Base-by-base conservation (phyloP, 2,329 filamentous ascomycete species). In the Ophiocordyceps australis region DNA sequence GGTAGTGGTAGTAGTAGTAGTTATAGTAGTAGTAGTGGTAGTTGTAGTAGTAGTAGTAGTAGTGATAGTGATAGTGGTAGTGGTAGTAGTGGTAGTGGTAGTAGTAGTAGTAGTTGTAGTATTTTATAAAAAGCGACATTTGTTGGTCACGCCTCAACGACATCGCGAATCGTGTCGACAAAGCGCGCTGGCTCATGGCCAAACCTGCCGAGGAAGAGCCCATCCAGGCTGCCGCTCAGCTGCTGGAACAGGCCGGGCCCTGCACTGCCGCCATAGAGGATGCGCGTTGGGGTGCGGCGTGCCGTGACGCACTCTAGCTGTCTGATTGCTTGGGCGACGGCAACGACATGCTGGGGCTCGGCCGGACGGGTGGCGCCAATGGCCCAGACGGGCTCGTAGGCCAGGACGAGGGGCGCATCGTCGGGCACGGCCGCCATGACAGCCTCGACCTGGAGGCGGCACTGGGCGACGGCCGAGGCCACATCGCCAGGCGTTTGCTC, bases 321-420 rank as follows among this genome's bases (percentile, higher is more conserved):
- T 28, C 74, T 60, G 25, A 85, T 59, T 12, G 66, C 67, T 38
- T 62, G 61, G 11, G 77, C 72, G 3, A 89, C 78, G 20, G 58
- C 63, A 4, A 74, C 62, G 1, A 91, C 76, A 42, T 91, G 74
- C 32, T 74, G 71, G 12, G 73, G 65, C 7, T 62, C 62, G 0
- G 81, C 81, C 3, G 81, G 80, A 39, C 74, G 57, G 2, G 63
- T 55, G 8, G 79, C 73, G 1, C 81, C 81, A 47, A 89, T 91
- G 1, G 81, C 81, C 81, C 81, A 91, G 2, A 89, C 79, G 7
- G 81, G 81, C 54, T 91, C 81, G 42, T 91, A 91, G 1, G 81
- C 81, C 30, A 91, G 61, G 6, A 86, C 65, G 5, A 89, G 62
- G 24, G 82, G 74, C 0, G 70, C 65, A 11, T 68, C 57, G 9